Evolutionary conservation across 2,329 filamentous ascomycete genomes (phyloP).

Genomic region (Sarocladiaceae sp.): DNA sequence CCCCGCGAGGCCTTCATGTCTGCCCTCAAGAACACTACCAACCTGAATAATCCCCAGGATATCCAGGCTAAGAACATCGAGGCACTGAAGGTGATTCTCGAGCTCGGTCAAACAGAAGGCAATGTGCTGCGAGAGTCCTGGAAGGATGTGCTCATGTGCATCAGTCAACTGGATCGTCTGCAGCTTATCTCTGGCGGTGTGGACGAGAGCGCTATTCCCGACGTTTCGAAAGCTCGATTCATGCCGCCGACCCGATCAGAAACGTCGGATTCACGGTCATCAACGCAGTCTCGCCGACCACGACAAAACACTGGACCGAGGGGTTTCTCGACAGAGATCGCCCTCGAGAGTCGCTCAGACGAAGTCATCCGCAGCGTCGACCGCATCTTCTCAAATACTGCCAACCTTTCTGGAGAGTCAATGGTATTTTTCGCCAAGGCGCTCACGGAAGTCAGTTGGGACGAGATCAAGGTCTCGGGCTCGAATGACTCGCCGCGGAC

Average conservation of each 20-base stretch:
- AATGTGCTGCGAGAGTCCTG: constrained; percentile 85
- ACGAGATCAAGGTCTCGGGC: constrained; percentile 95
- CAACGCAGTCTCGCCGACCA: constrained; percentile 49
- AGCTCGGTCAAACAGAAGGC: constrained; percentile 88
- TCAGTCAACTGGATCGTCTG: constrained; percentile 90
- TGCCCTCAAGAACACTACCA: constrained; percentile 86
- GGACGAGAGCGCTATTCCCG: constrained; percentile 85
- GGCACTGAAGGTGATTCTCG: constrained; percentile 83
- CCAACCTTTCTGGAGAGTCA: constrained; percentile 84
- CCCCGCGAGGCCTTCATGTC: constrained; percentile 92
- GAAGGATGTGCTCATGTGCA: constrained; percentile 91
- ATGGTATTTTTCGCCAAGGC: constrained; percentile 94
- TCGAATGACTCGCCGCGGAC: constrained; percentile 93
- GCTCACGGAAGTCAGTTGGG: constrained; percentile 94
- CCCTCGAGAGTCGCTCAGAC: constrained; percentile 84
- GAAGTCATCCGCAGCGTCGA: constrained; percentile 92
- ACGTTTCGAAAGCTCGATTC: constrained; percentile 79
- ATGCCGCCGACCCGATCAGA: constrained; percentile 52
- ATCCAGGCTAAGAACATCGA: constrained; percentile 96
- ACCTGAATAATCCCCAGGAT: constrained; percentile 89
- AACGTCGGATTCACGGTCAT: constrained; percentile 55
- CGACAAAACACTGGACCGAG: constrained; percentile 54
- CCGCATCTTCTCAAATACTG: constrained; percentile 93
- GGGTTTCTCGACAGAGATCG: constrained; percentile 70
- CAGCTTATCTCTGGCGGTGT: constrained; percentile 93